phyloP scores from a whole-genome alignment of 768 basidiomycete species.

The Pisolithus sp. region DNA sequence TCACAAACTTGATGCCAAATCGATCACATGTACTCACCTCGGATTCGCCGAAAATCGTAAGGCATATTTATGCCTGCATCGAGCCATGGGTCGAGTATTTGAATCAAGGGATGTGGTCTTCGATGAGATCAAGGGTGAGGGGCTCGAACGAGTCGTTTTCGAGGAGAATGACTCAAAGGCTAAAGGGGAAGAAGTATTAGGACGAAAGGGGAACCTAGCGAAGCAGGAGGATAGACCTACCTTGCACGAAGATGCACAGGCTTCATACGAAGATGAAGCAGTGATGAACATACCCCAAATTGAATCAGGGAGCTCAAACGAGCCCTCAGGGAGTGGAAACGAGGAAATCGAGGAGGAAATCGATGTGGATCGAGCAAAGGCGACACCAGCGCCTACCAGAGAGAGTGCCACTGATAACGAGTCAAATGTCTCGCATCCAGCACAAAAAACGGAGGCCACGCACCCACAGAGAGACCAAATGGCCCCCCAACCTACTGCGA shows the following conservation, averaged over 20 bases:
- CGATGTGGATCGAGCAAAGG: neutral
- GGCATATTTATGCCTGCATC: neutral
- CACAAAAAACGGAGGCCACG: neutral
- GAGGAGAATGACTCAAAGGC: neutral
- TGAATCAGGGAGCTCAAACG: neutral
- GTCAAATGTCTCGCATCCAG: neutral
- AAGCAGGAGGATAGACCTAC: neutral
- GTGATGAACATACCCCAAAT: neutral
- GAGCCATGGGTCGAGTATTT: neutral
- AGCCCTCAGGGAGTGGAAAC: neutral
- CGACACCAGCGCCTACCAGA: neutral
- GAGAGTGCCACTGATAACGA: neutral
- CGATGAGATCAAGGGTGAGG: neutral
- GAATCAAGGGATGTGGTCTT: too few relatives aligned
- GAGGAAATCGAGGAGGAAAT: neutral
- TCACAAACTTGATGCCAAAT: slow-evolving; percentile 1
- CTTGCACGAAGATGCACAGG: neutral
- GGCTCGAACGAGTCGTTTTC: neutral
- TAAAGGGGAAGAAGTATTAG: too few relatives aligned
- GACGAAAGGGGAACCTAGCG: too few relatives aligned
- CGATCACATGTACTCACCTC: neutral
- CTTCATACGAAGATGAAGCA: neutral
- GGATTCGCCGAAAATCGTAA: neutral
- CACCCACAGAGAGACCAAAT: neutral
- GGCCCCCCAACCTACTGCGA: neutral